Evolutionary conservation across 805 yeast genomes (phyloP), one percentile per base, ranked within the genome.

Genomic region (Lipomyces anomalus): DNA sequence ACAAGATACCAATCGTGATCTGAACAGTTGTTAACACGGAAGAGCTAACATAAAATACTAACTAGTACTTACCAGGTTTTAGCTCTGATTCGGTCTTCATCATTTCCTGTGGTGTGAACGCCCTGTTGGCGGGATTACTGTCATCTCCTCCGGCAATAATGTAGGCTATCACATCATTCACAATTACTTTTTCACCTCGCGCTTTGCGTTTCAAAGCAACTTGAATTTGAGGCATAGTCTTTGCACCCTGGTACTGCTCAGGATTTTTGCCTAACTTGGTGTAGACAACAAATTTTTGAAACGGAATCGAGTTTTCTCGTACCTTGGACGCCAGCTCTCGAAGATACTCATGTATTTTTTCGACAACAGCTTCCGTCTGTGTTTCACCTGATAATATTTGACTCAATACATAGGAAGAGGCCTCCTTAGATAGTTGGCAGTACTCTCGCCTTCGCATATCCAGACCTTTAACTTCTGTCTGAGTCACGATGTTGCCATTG

Each of bases 381-480:
- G 30, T 9, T 22, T 69, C 67, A 52, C 82, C 87, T 6, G 84
- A 75, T 18, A 90, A 70, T 36, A 90, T 68, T 52, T 82, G 78
- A 55, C 82, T 71, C 57, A 92, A 72, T 4, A 86, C 84, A 63
- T 73, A 80, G 5, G 79, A 77, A 1, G 96, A 87, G 4, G 84
- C 77, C 44, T 90, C 95, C 62, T 89, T 92, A 1, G 97, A 86
- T 40, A 92, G 67, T 40, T 88, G 95, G 68, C 97, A 87, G 64
- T 76, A 92, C 66, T 92, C 99, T 72, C 99, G 86, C 65, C 98
- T 88, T 61, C 78, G 80, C 95, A 92, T 82, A 70, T 92, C 99
- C 40, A 92, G 74, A 60, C 99, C 99, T 64, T 92, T 92, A 36
- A 90, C 95, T 64, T 92, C 97, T 52, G 90, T 70, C 17, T 68